Evolutionary conservation across 2,329 filamentous ascomycete species (phyloP), one percentile per base, ranked within the genome.

Genomic region (Capronia coronata): DNA sequence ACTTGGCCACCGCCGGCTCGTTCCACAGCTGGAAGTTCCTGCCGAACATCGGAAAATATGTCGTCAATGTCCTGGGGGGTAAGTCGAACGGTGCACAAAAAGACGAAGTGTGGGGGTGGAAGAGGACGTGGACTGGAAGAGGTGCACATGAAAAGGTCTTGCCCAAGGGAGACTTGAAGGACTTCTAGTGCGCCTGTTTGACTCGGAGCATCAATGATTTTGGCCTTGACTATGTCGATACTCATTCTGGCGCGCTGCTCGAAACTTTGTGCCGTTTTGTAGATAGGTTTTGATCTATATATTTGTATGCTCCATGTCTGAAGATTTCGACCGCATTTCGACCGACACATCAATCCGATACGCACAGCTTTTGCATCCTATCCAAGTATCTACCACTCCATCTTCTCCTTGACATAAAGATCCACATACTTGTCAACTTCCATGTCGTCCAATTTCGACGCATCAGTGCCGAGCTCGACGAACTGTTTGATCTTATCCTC

Each of bases 381-480:
- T n/a, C 19, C 34, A 18, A 19, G 18, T 37, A n/a, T 38, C 50
- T 61, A 65, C 62, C 64, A 65, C 46, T 70, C 62, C 56, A 71
- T 65, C 61, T 69, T 67, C 40, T 74, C 69, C 69, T 78, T 84
- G 46, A 82, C 76, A 64, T 83, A 95, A 68, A 94, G 69, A 68
- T 97, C 89, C 59, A 98, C 86, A 66, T 96, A 97, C 73, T 93
- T 81, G 70, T 98, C 91, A 27, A 97, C 83, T 47, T 87, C 78
- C 75, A 86, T 86, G 62, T 76, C 72, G 73, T 95, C 87, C 48
- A 97, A 73, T 70, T 77, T 82, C 70, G 83, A 79, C 52, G 76
- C 72, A 67, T 95, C 81, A 69, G 84, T 80, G 61, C 86, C 86
- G 45, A 97, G 74, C 59, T 87, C 78, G 44, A 96, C 78, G 47